A percentile compares a stretch with the other conserved stretches of the same genome.
These are phyloP conservation scores for Haplosporangium gracile DNA, from an alignment of 192 early-diverging fungal genomes.

Conservation along the genomic window DNA sequence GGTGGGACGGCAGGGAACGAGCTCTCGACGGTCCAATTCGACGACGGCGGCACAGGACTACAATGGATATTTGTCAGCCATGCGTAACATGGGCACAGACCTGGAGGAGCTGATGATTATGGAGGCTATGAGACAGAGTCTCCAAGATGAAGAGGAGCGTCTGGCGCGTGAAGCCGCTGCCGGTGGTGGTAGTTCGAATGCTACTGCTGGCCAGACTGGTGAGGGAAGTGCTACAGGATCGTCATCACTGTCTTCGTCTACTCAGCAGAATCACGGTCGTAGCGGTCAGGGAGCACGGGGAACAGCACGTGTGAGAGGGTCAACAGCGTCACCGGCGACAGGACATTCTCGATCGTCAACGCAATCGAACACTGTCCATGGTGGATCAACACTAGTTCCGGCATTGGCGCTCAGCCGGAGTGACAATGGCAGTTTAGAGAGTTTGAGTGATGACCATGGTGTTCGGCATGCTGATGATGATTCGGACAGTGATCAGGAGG, in stretches of 20 bases:
- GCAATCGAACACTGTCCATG: neutral
- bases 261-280: neutral
- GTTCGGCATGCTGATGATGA: neutral
- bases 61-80: constrained; percentile 69
- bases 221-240: neutral
- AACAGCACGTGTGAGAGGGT: neutral
- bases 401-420: neutral
- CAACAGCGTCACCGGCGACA: neutral
- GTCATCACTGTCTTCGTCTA: neutral
- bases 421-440: constrained; percentile 5
- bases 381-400: neutral
- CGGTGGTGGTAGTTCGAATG: neutral
- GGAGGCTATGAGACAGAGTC: constrained; percentile 88
- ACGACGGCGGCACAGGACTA: constrained; percentile 67
- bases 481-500: constrained; percentile 33
- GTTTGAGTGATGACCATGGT: neutral
- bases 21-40: constrained; percentile 46
- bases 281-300: neutral
- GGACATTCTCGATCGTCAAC: neutral
- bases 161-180: constrained; percentile 51
- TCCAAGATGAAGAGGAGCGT: constrained; percentile 72
- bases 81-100: constrained; percentile 85
- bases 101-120: constrained; percentile 94
- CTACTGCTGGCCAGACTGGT: neutral
- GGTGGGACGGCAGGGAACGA: constrained; percentile 28